Evolutionary conservation across 2,329 filamentous ascomycete species (phyloP), one percentile per base, ranked within the genome.

Genomic region (Fusarium sp.): DNA sequence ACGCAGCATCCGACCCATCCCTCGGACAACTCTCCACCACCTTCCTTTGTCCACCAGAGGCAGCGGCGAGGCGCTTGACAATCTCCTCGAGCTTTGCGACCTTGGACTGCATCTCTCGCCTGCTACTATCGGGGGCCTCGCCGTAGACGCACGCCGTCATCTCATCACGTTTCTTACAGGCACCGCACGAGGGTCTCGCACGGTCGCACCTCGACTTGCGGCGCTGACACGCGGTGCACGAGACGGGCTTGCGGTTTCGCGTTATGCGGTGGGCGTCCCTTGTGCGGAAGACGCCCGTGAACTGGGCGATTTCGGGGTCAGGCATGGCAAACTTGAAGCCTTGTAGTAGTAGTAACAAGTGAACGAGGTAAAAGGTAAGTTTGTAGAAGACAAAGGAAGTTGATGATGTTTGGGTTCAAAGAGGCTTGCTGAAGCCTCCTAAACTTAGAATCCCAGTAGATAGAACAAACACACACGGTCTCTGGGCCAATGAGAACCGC

Each of bases 201-300:
- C 81, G 78, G 65, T 83, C 81, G 65, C 82, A 83, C 59, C 78
- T 79, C 7, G 80, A 77, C 73, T 83, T 83, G 62, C 82, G 80
- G 18, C 73, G 73, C 65, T 82, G 81, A 62, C 82, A 83, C 44
- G 76, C 72, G 2, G 75, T 74, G 70, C 81, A 83, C 5, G 82
- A 83, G 18, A 83, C 76, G 36, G 82, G 73, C 49, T 78, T 79
- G 6, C 82, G 77, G 69, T 79, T 81, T 33, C 81, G 79, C 72
- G 77, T 80, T 62, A 78, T 74, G 36, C 77, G 76, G 40, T 77
- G 74, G 11, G 75, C 64, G 61, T 77, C 76, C 16, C 71, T 70
- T 20, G 80, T 76, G 50, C 80, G 79, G 68, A 82, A 82, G 67
- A 82, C 80, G 55, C 76, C 69, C 16, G 73, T 75, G 58, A 73